Conservation (phyloP, 2,329 filamentous ascomycete species). For the Botrytis fabae region DNA sequence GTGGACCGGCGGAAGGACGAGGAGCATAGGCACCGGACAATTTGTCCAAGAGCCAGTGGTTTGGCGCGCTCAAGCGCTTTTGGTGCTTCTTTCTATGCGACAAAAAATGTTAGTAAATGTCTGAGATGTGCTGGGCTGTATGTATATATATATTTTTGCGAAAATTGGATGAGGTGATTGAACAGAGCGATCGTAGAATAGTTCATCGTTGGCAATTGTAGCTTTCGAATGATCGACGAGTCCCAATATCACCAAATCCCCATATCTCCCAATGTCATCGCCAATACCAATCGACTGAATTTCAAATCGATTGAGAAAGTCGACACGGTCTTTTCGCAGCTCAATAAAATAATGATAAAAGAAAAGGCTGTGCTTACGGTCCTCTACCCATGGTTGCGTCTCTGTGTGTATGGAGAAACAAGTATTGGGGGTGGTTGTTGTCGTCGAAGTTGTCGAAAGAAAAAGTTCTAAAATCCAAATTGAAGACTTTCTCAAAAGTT, state of each 20-base stretch:
- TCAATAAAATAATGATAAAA: not conserved
- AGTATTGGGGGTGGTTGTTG: constrained; percentile 22
- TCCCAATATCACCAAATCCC: not conserved
- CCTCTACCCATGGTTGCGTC: constrained; percentile 51
- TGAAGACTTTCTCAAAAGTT: constrained; percentile 6
- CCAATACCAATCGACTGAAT: not conserved
- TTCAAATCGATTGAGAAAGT: not conserved
- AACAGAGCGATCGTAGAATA: not conserved
- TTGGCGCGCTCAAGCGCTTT: constrained; percentile 98
- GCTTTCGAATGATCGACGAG: not conserved
- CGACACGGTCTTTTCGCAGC: not conserved
- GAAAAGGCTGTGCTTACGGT: constrained; percentile 39
- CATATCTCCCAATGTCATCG: not conserved
- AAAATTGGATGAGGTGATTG: not conserved
- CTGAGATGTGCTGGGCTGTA: not conserved
- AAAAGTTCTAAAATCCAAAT: not conserved
- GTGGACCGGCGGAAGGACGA: constrained; percentile 78
- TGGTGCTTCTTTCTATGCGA: constrained; percentile 90
- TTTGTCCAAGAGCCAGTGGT: constrained; percentile 99
- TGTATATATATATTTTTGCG: not conserved
- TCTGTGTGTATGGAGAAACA: constrained; percentile 29
- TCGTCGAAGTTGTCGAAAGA: constrained; percentile 23
- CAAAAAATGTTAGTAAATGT: constrained; percentile 18
- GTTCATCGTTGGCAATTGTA: not conserved
- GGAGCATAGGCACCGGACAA: constrained; percentile 86